Evolutionary conservation across 2,329 filamentous ascomycete genomes (phyloP).

Genomic region (Penicillium sp.): DNA sequence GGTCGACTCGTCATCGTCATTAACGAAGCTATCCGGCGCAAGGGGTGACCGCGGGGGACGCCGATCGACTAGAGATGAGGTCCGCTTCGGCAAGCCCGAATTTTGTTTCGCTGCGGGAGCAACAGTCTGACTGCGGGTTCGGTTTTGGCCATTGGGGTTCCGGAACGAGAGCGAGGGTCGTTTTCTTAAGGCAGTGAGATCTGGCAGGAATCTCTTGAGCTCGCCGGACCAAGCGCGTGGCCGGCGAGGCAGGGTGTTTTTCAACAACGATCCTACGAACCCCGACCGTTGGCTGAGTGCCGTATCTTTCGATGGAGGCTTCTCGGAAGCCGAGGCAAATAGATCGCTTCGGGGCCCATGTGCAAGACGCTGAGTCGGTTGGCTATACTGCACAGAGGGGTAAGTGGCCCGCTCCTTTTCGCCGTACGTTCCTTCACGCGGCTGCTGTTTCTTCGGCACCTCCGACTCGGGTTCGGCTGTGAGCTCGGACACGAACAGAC

Average conservation of each 20-base stretch:
- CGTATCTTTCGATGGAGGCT: conserved; percentile 18
- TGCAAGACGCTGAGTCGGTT: conserved; percentile 11
- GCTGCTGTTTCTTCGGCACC: conserved; percentile 6
- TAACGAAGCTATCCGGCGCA: conserved; percentile 9
- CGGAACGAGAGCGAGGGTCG: conserved; percentile 34
- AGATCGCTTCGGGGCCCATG: conserved; percentile 19
- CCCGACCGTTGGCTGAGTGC: conserved; percentile 25
- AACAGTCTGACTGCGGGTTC: conserved; percentile 33
- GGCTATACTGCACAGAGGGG: conserved; percentile 1
- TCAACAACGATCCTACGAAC: conserved; percentile 39
- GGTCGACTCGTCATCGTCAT: conserved; percentile 29
- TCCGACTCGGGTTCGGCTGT: conserved; percentile 36
- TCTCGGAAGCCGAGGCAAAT: not conserved
- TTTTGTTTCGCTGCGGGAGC: conserved; percentile 7
- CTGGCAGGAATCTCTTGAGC: conserved; percentile 40
- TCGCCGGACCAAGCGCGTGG: conserved; percentile 42
- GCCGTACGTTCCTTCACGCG: not conserved
- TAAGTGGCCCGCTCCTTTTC: conserved; percentile 13
- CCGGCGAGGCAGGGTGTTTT: conserved; percentile 33
- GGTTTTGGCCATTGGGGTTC: conserved; percentile 25
- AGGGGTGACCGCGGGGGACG: conserved; percentile 6
- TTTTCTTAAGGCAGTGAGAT: conserved; percentile 34
- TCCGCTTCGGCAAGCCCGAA: conserved; percentile 1
- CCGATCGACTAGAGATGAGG: conserved; percentile 20
- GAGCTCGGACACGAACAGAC: conserved; percentile 32